Evolutionary conservation across 805 yeast genomes (phyloP).

Genomic region (Maudiozyma serrabonitensis): DNA sequence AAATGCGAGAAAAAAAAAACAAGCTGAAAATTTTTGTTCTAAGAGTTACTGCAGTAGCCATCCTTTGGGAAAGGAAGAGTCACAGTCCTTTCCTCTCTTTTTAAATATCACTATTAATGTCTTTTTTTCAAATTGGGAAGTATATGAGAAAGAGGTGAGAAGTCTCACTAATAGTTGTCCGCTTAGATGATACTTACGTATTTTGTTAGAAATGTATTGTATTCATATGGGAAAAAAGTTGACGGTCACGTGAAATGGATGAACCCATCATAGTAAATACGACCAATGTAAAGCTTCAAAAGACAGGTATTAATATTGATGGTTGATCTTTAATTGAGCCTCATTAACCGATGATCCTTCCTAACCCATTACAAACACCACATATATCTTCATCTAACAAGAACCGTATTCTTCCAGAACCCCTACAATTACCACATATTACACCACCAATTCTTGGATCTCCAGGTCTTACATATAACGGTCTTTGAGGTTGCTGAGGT

Average conservation of each 20-base stretch:
- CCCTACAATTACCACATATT: constrained; percentile 64
- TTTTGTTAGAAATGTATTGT: no score
- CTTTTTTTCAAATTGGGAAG: no score
- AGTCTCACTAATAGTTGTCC: no score
- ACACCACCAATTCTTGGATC: constrained; percentile 71
- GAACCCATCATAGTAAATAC: neutral
- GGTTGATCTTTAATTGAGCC: neutral
- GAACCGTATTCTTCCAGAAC: constrained; percentile 46
- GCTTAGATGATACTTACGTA: no score
- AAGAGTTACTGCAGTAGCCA: no score
- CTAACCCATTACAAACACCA: constrained; percentile 57
- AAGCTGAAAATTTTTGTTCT: no score
- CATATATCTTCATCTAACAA: constrained; percentile 56
- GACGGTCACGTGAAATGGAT: neutral
- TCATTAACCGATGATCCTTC: constrained; percentile 34
- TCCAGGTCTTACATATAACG: constrained; percentile 53
- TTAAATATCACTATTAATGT: no score
- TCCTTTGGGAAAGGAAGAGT: no score
- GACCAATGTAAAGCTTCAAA: no score
- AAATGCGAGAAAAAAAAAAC: no score
- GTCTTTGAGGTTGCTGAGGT: constrained; percentile 19
- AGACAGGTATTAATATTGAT: neutral
- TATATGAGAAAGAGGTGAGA: neutral
- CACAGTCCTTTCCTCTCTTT: no score
- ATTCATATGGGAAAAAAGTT: neutral